Evolutionary conservation across 441 rosid genomes (phyloP), one percentile per base, ranked within the genome.

Genomic region (Iberis amara): DNA sequence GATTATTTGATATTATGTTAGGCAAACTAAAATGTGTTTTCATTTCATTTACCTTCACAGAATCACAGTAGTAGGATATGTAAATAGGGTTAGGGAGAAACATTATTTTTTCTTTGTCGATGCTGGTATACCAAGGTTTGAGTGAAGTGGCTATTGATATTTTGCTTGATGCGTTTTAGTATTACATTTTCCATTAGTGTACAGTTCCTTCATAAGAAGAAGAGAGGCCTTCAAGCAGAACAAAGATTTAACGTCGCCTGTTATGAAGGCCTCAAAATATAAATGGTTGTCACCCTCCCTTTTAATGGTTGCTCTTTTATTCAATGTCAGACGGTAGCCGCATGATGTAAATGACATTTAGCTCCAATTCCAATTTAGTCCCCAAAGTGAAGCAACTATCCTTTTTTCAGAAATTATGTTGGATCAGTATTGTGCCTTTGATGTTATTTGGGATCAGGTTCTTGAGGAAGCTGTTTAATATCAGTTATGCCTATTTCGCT

Each of bases 401-500:
- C n/a, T 12, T 23, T 36, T 57, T 43, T 28, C 41, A 43, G 53
- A 41, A 51, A 30, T 38, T 57, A 38, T 21, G 41, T 38, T 37
- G 32, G 41, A 15, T 51, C 39, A 50, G 27, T 23, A 4, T 42
- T 32, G 26, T 56, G 41, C 36, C 46, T 47, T 37, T 49, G 57
- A 35, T 49, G 27, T 39, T 37, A 30, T 57, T 13, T 44, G 41
- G 35, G 56, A 32, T 59, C 46, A 47, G 40, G 12, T 59, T 52
- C 40, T 26, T 26, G 9, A 32, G 26, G 59, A 59, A 59, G 56
- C 40, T 59, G 39, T 59, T 57, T 12, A 46, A 52, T 46, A 44
- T 41, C 49, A 51, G 49, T 53, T 38, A 53, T 28, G 26, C 47
- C 11, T 47, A 30, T 27, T 32, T 47, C 35, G 14, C 36, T 39